A percentile compares a stretch with the other conserved stretches of the same genome.
Conservation (phyloP, 2,329 filamentous ascomycete species). For the Trichoderma brevicompactum region DNA sequence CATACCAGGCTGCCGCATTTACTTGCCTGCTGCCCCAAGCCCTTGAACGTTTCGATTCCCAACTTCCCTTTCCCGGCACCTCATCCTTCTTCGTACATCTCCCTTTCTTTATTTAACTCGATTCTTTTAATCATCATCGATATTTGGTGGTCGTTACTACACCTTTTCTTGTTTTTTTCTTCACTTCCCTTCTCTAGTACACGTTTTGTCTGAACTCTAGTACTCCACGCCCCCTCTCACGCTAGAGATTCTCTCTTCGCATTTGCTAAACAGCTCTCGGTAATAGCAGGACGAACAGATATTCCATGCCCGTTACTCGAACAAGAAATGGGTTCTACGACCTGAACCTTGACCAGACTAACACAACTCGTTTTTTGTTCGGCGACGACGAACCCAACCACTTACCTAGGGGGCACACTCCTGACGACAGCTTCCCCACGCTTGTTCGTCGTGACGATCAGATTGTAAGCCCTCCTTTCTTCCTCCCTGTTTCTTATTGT, state of each 20-base stretch:
- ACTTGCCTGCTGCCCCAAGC: not conserved
- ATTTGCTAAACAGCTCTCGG: slow-evolving; percentile 34
- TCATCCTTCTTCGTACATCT: not conserved
- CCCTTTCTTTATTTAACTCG: not conserved
- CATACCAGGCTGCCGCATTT: not conserved
- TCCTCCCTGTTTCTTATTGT: not conserved
- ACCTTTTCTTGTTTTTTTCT: too few species aligned
- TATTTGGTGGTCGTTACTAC: too few species aligned
- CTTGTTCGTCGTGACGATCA: slow-evolving; percentile 68
- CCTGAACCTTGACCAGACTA: slow-evolving; percentile 76
- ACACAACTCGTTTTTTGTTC: slow-evolving; percentile 85
- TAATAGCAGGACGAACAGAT: slow-evolving; percentile 73
- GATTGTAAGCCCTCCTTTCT: slow-evolving; percentile 51
- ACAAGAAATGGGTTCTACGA: slow-evolving; percentile 70
- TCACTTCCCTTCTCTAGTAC: not conserved
- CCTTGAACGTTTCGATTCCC: too few species aligned
- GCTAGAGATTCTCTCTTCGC: not conserved
- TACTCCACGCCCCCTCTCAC: not conserved
- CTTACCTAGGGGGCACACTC: slow-evolving; percentile 56
- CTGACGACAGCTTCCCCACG: slow-evolving; percentile 86
- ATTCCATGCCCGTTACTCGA: slow-evolving; percentile 87
- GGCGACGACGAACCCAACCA: slow-evolving; percentile 71
- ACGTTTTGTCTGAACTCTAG: not conserved
- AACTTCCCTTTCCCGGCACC: not conserved
- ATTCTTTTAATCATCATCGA: too few species aligned